Percentiles rank a stretch among this genome's conserved stretches.
Conservation (phyloP, 257 asterid genomes). For the Gentiana dahurica region DNA sequence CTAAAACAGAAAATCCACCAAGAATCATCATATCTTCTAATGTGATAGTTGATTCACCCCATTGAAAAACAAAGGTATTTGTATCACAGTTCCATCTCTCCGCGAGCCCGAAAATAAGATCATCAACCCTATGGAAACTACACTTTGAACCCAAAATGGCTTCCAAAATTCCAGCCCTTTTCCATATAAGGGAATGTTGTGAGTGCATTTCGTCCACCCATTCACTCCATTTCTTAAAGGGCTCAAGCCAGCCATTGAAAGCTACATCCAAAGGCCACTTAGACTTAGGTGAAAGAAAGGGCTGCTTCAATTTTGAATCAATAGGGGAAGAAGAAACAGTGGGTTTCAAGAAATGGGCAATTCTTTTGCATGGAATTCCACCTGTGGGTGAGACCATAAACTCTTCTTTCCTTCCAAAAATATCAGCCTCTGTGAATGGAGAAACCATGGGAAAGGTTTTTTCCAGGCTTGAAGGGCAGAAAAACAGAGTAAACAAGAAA, state of each 20-base stretch:
- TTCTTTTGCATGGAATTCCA: slow-evolving; percentile 13
- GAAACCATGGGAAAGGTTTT: too few relatives aligned
- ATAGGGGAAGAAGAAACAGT: slow-evolving; percentile 7
- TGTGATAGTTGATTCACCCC: slow-evolving; percentile 41
- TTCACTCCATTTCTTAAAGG: slow-evolving; percentile 14
- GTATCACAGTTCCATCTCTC: slow-evolving; percentile 34
- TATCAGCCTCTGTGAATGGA: slow-evolving; percentile 4
- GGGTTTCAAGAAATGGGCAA: slow-evolving; percentile 23
- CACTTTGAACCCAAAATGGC: slow-evolving; percentile 17
- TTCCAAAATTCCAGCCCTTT: slow-evolving; percentile 22
- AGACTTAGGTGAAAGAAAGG: slow-evolving; percentile 17
- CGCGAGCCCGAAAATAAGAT: slow-evolving; percentile 18
- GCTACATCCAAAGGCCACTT: slow-evolving; percentile 21
- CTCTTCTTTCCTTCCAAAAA: slow-evolving; percentile 23
- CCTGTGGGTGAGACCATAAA: slow-evolving; percentile 27
- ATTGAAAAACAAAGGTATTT: slow-evolving; percentile 29
- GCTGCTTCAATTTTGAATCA: slow-evolving; percentile 21
- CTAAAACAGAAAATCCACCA: slow-evolving; percentile 32
- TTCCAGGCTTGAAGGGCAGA: too few relatives aligned
- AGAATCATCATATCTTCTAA: slow-evolving; percentile 32
- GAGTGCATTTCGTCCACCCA: slow-evolving; percentile 22
- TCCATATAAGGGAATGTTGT: slow-evolving; percentile 15
- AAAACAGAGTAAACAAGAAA: too few relatives aligned
- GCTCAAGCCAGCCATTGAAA: slow-evolving; percentile 20
- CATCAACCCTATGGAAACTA: slow-evolving; percentile 8